A percentile compares a stretch with the other conserved stretches of the same genome.
Evolutionary conservation across 2,329 filamentous ascomycete genomes (phyloP).

Genomic region (Ascomycota sp.): DNA sequence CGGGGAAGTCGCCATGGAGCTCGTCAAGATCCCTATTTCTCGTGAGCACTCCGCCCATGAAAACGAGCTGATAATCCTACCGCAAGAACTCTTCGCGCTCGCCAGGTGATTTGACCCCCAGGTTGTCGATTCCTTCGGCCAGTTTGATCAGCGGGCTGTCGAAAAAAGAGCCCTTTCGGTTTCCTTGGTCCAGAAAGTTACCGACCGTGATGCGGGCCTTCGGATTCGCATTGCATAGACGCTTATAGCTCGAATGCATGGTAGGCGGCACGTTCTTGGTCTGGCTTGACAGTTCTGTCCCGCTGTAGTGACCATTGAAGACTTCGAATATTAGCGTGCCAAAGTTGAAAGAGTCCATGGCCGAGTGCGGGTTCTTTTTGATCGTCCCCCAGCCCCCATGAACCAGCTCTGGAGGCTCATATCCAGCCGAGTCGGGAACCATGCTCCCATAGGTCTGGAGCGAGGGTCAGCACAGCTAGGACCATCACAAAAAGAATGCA

Average conservation of each 20-base stretch:
- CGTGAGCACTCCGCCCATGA: too few relatives aligned
- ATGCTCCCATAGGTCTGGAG: conserved; percentile 63
- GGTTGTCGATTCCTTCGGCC: conserved; percentile 78
- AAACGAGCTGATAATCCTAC: conserved; percentile 16
- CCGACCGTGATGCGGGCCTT: conserved; percentile 70
- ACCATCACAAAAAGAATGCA: too few relatives aligned
- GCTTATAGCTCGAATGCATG: conserved; percentile 84
- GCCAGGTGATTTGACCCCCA: conserved; percentile 67
- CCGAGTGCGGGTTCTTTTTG: conserved; percentile 60
- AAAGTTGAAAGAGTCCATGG: conserved; percentile 73
- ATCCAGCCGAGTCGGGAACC: conserved; percentile 66
- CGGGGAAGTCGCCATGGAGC: conserved; percentile 81
- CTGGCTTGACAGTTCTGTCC: conserved; percentile 61
- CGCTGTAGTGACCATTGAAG: conserved; percentile 69
- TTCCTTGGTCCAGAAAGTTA: conserved; percentile 80
- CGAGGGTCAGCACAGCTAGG: background rate
- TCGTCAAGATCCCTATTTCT: conserved; percentile 52
- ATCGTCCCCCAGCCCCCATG: conserved; percentile 82
- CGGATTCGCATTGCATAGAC: conserved; percentile 71
- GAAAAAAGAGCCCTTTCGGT: conserved; percentile 67
- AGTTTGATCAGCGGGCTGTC: conserved; percentile 82
- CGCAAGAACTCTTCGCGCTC: conserved; percentile 74
- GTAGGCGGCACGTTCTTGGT: conserved; percentile 68
- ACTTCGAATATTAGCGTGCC: conserved; percentile 73
- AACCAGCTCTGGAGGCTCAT: conserved; percentile 70